Conservation (phyloP, 176 grass and related monocot genomes). For the Olyra latifolia region DNA sequence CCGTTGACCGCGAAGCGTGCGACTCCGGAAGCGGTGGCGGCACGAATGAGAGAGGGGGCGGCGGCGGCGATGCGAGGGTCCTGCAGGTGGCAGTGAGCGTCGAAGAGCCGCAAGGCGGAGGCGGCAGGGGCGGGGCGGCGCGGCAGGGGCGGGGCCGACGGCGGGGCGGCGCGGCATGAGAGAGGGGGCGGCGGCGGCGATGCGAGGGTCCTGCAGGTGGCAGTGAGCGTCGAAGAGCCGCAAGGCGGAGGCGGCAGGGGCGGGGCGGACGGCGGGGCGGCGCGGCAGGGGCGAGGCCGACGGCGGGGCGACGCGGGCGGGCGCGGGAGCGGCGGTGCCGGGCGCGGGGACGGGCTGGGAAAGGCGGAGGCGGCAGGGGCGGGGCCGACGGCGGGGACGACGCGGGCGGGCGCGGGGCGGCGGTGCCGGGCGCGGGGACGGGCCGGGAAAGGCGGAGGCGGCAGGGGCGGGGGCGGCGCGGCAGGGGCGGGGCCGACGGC, state of each 20-base stretch:
- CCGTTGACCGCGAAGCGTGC: constrained; percentile 72
- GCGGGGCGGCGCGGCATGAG: constrained; percentile 63
- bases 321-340: neutral
- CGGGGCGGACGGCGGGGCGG: constrained; percentile 54
- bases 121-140: no score
- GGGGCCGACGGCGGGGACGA: no score
- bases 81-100: constrained; percentile 93
- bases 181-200: constrained; percentile 46
- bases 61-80: constrained; percentile 56
- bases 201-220: constrained; percentile 80
- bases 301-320: constrained; percentile 45
- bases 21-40: constrained; percentile 63
- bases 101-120: constrained; percentile 55
- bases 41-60: constrained; percentile 58
- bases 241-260: constrained; percentile 32
- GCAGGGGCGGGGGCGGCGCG: constrained; percentile 5
- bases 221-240: constrained; percentile 87
- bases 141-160: constrained; percentile 55
- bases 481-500: no score
- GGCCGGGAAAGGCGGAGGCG: constrained; percentile 12
- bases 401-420: neutral
- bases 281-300: constrained; percentile 54
- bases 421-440: neutral
- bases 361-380: neutral
- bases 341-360: neutral